These are phyloP conservation scores for Magnaporthiopsis rhizophila DNA, from an alignment of 2,329 filamentous ascomycete species.

Conservation along the genomic window DNA sequence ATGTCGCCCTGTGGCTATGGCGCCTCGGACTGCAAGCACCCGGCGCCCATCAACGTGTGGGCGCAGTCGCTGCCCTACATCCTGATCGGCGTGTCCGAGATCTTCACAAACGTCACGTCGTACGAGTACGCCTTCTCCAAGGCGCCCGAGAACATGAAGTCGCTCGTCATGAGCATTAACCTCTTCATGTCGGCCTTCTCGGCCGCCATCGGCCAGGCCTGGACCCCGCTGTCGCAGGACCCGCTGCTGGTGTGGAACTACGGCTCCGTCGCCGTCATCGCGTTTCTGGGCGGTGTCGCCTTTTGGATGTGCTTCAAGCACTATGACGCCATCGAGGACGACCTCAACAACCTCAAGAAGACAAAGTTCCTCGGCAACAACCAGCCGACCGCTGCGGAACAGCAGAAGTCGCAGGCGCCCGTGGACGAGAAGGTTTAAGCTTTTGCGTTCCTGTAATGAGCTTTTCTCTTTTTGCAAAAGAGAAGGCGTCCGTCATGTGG, in stretches of 20 bases:
- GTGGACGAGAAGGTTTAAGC: conserved; percentile 8
- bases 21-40: conserved; percentile 17
- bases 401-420: conserved; percentile 16
- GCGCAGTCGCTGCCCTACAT: conserved; percentile 43
- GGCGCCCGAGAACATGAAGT: conserved; percentile 69
- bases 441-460: not conserved
- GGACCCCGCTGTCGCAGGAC: conserved; percentile 36
- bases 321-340: conserved; percentile 55
- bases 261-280: conserved; percentile 54
- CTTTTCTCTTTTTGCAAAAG: not conserved
- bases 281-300: conserved; percentile 51
- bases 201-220: conserved; percentile 57
- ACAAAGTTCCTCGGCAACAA: conserved; percentile 7
- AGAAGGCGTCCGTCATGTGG: not conserved
- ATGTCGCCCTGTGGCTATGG: conserved; percentile 49
- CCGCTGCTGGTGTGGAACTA: conserved; percentile 72
- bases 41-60: conserved; percentile 51
- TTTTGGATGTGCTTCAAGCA: conserved; percentile 60
- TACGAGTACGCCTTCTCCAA: conserved; percentile 73
- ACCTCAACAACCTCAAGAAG: conserved; percentile 44
- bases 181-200: conserved; percentile 63
- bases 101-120: conserved; percentile 43
- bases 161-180: conserved; percentile 58
- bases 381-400: conserved; percentile 6
- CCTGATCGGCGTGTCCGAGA: conserved; percentile 40